These are phyloP conservation scores for Picea mariana DNA, from an alignment of 83 land plant species.

Conservation along the genomic window DNA sequence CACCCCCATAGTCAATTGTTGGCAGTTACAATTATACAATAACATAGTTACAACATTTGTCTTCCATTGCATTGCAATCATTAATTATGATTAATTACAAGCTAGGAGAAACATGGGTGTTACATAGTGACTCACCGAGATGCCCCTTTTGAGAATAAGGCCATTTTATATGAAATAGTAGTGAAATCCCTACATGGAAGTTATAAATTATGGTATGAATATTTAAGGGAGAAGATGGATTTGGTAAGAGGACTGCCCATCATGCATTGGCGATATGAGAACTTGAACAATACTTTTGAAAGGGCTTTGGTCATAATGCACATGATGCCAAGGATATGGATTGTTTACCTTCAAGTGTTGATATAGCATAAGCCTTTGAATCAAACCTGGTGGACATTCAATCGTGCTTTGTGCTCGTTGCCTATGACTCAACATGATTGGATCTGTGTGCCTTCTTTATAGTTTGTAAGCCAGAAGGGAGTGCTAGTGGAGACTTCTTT, in stretches of 20 bases:
- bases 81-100: no score
- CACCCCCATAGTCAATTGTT: no score
- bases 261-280: slow-evolving; percentile 45
- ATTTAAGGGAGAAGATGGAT: slow-evolving; percentile 75
- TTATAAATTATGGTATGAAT: slow-evolving; percentile 95
- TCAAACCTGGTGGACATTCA: slow-evolving; percentile 68
- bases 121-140: slow-evolving; percentile 64
- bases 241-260: slow-evolving; percentile 58
- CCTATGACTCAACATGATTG: slow-evolving; percentile 97
- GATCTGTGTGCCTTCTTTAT: slow-evolving; percentile 54
- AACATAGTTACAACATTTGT: no score
- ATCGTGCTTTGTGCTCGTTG: slow-evolving; percentile 85
- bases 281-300: slow-evolving; percentile 92
- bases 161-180: slow-evolving; percentile 79
- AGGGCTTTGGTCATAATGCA: slow-evolving; percentile 95
- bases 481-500: no score
- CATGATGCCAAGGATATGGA: slow-evolving; percentile 96
- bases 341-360: slow-evolving; percentile 64
- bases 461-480: no score
- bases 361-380: slow-evolving; percentile 74
- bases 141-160: slow-evolving; percentile 69
- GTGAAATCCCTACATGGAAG: slow-evolving; percentile 80
- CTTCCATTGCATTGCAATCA: no score
- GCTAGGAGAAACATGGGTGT: slow-evolving; percentile 40
- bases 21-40: no score